Evolutionary conservation across 2,329 filamentous ascomycete species (phyloP).

Genomic region (Tolypocladium ophioglossoides): DNA sequence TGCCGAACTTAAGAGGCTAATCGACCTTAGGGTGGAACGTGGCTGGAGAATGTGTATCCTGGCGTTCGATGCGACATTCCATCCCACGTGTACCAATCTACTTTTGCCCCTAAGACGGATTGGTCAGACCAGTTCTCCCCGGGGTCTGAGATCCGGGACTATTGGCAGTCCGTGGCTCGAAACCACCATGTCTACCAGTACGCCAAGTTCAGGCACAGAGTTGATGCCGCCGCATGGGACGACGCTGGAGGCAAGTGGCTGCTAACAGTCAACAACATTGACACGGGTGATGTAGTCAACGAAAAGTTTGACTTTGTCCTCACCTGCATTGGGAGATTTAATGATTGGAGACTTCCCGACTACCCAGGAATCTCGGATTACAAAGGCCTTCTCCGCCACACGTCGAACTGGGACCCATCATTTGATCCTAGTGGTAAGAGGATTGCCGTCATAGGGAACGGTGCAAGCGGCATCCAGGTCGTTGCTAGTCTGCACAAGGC

Average conservation of each 20-base stretch:
- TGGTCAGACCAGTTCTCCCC: slow-evolving; percentile 61
- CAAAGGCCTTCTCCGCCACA: slow-evolving; percentile 46
- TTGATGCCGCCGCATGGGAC: slow-evolving; percentile 47
- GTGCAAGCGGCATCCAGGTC: slow-evolving; percentile 49
- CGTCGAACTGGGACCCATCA: slow-evolving; percentile 46
- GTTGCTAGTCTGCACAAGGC: slow-evolving; percentile 39
- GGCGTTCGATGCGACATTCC: slow-evolving; percentile 60
- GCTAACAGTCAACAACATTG: slow-evolving; percentile 32
- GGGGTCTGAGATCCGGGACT: slow-evolving; percentile 55
- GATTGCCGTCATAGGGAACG: slow-evolving; percentile 53
- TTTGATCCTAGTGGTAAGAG: slow-evolving; percentile 38
- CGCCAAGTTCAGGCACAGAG: slow-evolving; percentile 42
- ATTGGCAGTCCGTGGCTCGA: slow-evolving; percentile 51
- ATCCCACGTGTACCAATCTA: slow-evolving; percentile 59
- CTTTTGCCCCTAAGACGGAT: slow-evolving; percentile 55
- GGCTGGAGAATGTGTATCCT: slow-evolving; percentile 48
- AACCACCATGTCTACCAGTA: slow-evolving; percentile 56
- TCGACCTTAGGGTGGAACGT: slow-evolving; percentile 34
- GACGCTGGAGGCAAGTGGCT: slow-evolving; percentile 41
- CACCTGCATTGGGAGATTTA: slow-evolving; percentile 55
- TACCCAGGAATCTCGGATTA: slow-evolving; percentile 47
- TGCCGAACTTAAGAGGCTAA: too few relatives aligned
- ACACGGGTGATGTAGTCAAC: slow-evolving; percentile 23
- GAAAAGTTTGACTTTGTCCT: slow-evolving; percentile 50
- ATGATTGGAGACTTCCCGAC: slow-evolving; percentile 51